Evolutionary conservation across 768 basidiomycete genomes (phyloP), one percentile per base, ranked within the genome.

Genomic region (Leccinum uliginosum): DNA sequence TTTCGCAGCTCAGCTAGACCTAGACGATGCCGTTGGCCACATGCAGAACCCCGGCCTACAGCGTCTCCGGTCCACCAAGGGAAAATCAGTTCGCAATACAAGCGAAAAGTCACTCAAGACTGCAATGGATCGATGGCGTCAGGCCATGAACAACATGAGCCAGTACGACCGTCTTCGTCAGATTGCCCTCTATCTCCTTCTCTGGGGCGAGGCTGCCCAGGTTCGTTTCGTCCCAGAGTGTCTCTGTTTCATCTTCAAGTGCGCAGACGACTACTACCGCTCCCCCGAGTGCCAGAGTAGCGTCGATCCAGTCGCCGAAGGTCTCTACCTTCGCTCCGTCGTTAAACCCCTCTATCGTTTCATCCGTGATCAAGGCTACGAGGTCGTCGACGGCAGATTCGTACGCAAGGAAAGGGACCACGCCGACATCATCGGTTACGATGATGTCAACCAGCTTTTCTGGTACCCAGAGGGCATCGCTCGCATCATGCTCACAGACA

Each of bases 381-480:
- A 99, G 73, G 89, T 97, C 38, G 80, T 91, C 23, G 96, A 98
- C 66, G 93, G 93, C 35, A 92, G 92, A 74, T 98, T 96, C 72
- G 89, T 98, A 44, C 81, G 93, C 67, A 81, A 90, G 67, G 97
- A 99, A 78, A 80, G 79, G 69, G 97, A 99, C 67, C 97, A 98
- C 68, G 86, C 92, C 50, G 80, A 85, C 59, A 94, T 98, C 66
- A 96, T 99, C 67, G 97, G 97, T 4, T 99, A 99, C 67, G 97
- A 99, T 72, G 97, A 99, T 74, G 89, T 98, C 60, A 99, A 99
- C 70, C 96, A 99, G 71, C 75, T 99, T 48, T 99, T 99, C 74
- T 99, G 96, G 97, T 99, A 98, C 71, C 97, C 96, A 3, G 97
- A 99, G 62, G 97, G 97, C 30, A 94, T 99, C 65, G 91, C 94